These are phyloP conservation scores for Eustoma russellianum DNA, from an alignment of 257 asterid species.

Conservation along the genomic window DNA sequence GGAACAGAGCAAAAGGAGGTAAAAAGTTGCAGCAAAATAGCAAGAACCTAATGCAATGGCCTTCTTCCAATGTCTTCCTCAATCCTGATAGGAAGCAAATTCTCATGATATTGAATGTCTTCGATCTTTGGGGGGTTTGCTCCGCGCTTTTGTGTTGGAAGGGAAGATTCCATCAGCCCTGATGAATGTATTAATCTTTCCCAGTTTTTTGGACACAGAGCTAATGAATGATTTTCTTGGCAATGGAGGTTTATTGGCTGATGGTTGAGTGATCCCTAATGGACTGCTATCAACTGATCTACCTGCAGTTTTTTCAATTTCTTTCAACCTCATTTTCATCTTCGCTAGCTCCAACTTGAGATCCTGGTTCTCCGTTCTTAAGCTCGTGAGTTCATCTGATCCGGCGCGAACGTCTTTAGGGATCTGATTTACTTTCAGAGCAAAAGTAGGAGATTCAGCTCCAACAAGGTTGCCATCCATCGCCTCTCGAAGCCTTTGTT, in stretches of 20 bases:
- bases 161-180: conserved; percentile 35
- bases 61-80: no score
- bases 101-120: conserved; percentile 66
- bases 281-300: conserved; percentile 31
- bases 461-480: conserved; percentile 32
- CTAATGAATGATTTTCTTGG: conserved; percentile 62
- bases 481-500: conserved; percentile 65
- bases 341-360: conserved; percentile 56
- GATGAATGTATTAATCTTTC: conserved; percentile 35
- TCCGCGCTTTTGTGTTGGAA: conserved; percentile 31
- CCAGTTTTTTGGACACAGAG: conserved; percentile 51
- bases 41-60: not conserved
- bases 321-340: conserved; percentile 44
- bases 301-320: conserved; percentile 33
- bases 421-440: conserved; percentile 19
- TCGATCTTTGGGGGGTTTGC: conserved; percentile 50
- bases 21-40: conserved; percentile 6
- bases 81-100: conserved; percentile 8
- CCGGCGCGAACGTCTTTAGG: conserved; percentile 20
- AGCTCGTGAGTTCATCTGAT: conserved; percentile 33
- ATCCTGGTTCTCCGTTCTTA: conserved; percentile 56
- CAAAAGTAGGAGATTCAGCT: conserved; percentile 24
- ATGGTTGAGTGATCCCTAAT: conserved; percentile 11
- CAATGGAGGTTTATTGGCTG: conserved; percentile 51
- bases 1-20: no score